Percentiles rank a stretch among this genome's conserved stretches.
Conservation (phyloP, 1,284 basidiomycete genomes). For the Ganoderma leucocontextum region DNA sequence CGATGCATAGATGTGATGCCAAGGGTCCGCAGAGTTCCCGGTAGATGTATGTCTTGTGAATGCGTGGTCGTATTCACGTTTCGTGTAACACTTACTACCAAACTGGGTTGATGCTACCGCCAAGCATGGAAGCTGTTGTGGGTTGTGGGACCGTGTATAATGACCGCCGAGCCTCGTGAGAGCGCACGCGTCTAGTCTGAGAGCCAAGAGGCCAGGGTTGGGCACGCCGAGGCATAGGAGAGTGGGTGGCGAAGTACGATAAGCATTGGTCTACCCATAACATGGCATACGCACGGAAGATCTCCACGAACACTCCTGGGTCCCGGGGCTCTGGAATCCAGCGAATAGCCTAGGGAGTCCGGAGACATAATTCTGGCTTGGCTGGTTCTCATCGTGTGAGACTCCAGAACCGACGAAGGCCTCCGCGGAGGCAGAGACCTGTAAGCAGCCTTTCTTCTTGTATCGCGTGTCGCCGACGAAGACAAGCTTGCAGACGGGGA, state of each 20-base stretch:
- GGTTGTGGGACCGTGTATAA: neutral
- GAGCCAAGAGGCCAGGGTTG: neutral
- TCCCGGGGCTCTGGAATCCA: neutral
- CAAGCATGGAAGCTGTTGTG: slow-evolving; percentile 1
- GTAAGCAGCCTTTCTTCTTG: neutral
- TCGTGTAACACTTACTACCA: neutral
- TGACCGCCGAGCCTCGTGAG: neutral
- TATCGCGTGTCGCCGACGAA: too few relatives aligned
- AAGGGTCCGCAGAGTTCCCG: neutral
- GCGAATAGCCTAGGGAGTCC: too few relatives aligned
- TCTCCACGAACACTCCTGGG: neutral
- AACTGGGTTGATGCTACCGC: neutral
- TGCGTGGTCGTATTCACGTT: neutral
- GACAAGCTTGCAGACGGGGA: too few relatives aligned
- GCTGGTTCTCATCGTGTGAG: too few relatives aligned
- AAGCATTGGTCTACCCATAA: neutral
- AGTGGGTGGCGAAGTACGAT: neutral
- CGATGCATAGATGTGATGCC: neutral
- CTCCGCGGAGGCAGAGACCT: neutral
- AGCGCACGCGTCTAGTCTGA: neutral
- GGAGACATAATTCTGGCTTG: too few relatives aligned
- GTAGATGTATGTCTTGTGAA: neutral
- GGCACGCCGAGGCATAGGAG: neutral
- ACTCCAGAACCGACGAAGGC: neutral
- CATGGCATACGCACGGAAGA: neutral